Evolutionary conservation across 2,329 filamentous ascomycete genomes (phyloP), one percentile per base, ranked within the genome.

Genomic region (Fusarium sp.): DNA sequence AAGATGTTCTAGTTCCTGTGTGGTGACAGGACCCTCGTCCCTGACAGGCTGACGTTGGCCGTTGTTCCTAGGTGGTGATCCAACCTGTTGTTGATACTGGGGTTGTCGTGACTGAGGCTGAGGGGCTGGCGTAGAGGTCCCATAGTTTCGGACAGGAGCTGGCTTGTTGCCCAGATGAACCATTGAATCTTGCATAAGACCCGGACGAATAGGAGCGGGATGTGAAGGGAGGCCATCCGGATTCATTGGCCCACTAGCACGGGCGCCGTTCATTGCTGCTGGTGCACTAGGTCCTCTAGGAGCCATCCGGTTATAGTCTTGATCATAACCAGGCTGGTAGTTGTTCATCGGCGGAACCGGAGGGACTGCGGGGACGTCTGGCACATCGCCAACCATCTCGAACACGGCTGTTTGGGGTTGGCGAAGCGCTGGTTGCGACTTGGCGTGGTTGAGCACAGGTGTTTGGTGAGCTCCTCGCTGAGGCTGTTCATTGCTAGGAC

Each of bases 1-100:
- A 12, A 98, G 83, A 26, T 87, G 86, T 73, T 97, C 92, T 11
- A 99, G 85, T 78, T 97, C 93, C 45, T 92, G 89, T 5, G 88
- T 83, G 0, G 95, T 97, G 7, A 98, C 91, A 1, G 92, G 80
- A 6, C 77, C 73, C 40, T 81, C 78, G n/a, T 75, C 62, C 48
- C 69, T 75, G 76, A 69, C 67, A 71, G 79, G 60, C 64, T 76
- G 69, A 73, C 76, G 69, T 40, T 66, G 60, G 26, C 55, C 40
- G 42, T 61, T 76, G 42, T 49, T 68, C 23, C 71, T 74, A 30
- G 75, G 74, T 14, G 80, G 77, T 49, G 77, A 75, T 26, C 76
- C 76, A 27, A 73, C 73, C 49, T 80, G 82, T 57, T 70, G 73
- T 26, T 73, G 69, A 18, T 69, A 75, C 27, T 76, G 77, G 12